Evolutionary conservation across 1,284 basidiomycete species (phyloP).

Genomic region (Pascua sp.): DNA sequence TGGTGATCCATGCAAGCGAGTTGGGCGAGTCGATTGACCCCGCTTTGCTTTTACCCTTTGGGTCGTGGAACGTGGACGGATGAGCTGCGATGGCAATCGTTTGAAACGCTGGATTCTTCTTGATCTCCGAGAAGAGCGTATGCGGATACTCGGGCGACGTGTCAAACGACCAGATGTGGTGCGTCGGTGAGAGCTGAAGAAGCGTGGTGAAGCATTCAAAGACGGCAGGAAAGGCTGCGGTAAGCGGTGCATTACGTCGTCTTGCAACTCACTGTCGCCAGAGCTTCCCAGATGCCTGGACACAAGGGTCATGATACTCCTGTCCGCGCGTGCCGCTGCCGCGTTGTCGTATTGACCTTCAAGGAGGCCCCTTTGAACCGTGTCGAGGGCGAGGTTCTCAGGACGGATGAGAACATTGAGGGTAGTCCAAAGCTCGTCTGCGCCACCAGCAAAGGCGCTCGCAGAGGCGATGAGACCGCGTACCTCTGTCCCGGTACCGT

Average conservation of each 20-base stretch:
- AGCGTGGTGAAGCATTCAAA: conserved; percentile 53
- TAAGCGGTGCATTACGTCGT: conserved; percentile 37
- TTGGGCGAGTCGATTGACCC: not conserved
- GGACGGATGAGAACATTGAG: conserved; percentile 21
- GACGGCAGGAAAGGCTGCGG: conserved; percentile 63
- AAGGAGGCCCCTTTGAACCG: conserved; percentile 33
- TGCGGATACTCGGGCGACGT: conserved; percentile 55
- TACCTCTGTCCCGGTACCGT: conserved; percentile 30
- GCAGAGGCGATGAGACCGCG: conserved; percentile 18
- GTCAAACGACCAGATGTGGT: conserved; percentile 66
- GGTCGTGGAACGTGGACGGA: conserved; percentile 1
- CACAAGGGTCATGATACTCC: conserved; percentile 37
- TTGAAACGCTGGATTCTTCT: conserved; percentile 66
- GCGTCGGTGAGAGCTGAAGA: conserved; percentile 58
- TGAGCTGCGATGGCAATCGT: conserved; percentile 51
- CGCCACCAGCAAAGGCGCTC: conserved; percentile 5
- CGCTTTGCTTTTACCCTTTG: conserved; percentile 28
- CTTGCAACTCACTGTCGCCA: conserved; percentile 44
- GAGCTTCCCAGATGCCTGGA: conserved; percentile 55
- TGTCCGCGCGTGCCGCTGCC: conserved; percentile 15
- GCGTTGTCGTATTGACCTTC: conserved; percentile 19
- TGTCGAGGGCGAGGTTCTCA: conserved; percentile 24
- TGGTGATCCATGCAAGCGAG: conserved; percentile 32
- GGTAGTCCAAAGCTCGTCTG: conserved; percentile 19
- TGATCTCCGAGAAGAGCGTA: conserved; percentile 73